A percentile compares a stretch with the other conserved stretches of the same genome.
phyloP scores from a whole-genome alignment of 495 filamentous ascomycete species.

The Saxophila tyrrhenica region DNA sequence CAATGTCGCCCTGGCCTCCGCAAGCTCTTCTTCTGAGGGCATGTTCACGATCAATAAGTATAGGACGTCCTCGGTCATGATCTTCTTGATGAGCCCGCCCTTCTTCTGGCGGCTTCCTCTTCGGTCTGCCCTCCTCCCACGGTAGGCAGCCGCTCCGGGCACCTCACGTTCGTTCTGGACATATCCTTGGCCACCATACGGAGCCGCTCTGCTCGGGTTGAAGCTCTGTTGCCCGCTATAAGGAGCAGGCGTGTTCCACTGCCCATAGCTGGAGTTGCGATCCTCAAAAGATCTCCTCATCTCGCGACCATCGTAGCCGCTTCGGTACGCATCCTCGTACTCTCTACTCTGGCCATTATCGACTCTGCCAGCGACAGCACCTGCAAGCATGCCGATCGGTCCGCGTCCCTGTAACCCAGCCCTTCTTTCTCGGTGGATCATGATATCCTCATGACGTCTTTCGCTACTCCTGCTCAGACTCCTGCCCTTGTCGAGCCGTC shows the following conservation, averaged over 20 bases:
- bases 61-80: slow-evolving; percentile 23
- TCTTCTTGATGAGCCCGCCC: slow-evolving; percentile 16
- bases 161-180: too few relatives aligned
- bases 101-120: not conserved
- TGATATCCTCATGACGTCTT: not conserved
- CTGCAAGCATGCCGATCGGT: not conserved
- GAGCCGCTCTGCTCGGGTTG: not conserved
- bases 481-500: not conserved
- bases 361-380: not conserved
- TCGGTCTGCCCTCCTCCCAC: not conserved
- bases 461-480: not conserved
- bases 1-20: slow-evolving; percentile 10
- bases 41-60: slow-evolving; percentile 28
- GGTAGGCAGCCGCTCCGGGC: too few relatives aligned
- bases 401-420: not conserved
- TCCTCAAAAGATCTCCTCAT: not conserved
- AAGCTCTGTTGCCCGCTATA: not conserved
- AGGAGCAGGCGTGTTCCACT: not conserved
- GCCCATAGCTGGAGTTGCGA: not conserved
- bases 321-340: not conserved
- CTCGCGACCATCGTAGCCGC: not conserved
- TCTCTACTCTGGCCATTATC: not conserved
- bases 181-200: not conserved
- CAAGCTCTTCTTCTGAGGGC: slow-evolving; percentile 22
- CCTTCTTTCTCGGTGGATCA: not conserved